Base-by-base conservation (phyloP, 768 basidiomycete genomes). In the Gloeopeniophorella convolvens region DNA sequence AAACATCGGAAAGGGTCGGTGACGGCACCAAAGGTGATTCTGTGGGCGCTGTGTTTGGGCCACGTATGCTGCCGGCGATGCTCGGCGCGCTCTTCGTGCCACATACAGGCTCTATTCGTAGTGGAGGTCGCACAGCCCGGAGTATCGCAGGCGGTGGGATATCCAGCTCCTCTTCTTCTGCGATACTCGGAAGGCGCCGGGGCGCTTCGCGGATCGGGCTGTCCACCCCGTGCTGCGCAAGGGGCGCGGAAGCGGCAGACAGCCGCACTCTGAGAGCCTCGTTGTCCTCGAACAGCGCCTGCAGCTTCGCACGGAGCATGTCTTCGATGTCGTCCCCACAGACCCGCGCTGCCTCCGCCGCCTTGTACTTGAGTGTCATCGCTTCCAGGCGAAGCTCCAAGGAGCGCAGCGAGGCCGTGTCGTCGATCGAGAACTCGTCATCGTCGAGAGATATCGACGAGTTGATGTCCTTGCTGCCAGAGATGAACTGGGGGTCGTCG, bases 241-340 rank as follows among this genome's bases (percentile, higher is more conserved):
- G 18, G 12, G 18, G 21, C 12, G n/a, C 12, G 5, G 33, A 24
- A 15, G 23, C 9, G 4, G 16, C 15, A 8, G 45, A 24, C 13
- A 52, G 35, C 23, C 3, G 48, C 9, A 28, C 21, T 15, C 11
- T 16, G 32, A 21, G 15, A 43, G 40, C 27, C 9, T n/a, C 20
- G 13, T 47, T 32, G 5, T 37, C 48, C 16, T 20, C 24, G 1
- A 43, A 45, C 13, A 45, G 31, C n/a, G 24, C 28, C 11, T 33
- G 45, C 11, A 58, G 26, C 36, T 50, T 40, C 12, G 33, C 21
- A 15, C 55, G 39, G 15, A 57, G 55, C 9, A 33, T 36, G 11
- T 58, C 47, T 28, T 58, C 57, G 15, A 56, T 49, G 16, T 57
- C 57, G 6, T 58, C 55, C 3, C 47, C 47, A 21, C 50, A 57